Conservation (phyloP, 2,329 filamentous ascomycete genomes). For the Xylaria sp. region DNA sequence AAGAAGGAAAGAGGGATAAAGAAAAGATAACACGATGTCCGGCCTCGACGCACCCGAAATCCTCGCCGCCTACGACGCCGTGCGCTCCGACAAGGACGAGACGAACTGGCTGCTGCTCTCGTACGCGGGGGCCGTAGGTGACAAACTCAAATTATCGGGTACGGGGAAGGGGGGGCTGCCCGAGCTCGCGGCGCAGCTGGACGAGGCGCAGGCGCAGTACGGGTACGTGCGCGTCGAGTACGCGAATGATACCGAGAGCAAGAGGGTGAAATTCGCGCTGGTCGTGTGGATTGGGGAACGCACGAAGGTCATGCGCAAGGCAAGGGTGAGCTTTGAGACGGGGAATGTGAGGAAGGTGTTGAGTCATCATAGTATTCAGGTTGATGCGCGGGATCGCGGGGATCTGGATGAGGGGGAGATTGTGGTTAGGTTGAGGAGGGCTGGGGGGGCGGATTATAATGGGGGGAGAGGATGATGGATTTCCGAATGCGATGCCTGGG, state of each 20-base stretch:
- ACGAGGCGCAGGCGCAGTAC: constrained; percentile 71
- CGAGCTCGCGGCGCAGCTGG: constrained; percentile 67
- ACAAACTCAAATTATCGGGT: constrained; percentile 64
- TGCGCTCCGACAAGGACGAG: constrained; percentile 72
- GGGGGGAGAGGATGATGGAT: constrained; percentile 65
- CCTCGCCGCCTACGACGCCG: constrained; percentile 71
- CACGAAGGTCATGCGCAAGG: constrained; percentile 76
- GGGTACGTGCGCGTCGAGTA: constrained; percentile 74
- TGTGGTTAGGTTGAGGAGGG: constrained; percentile 70
- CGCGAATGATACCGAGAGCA: constrained; percentile 77
- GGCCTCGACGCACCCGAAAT: constrained; percentile 69
- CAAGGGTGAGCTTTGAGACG: constrained; percentile 74
- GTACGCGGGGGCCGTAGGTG: constrained; percentile 65
- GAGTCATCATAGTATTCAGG: constrained; percentile 72
- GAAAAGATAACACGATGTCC: constrained; percentile 58
- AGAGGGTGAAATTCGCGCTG: constrained; percentile 74
- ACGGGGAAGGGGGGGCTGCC: constrained; percentile 70
- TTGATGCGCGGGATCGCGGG: constrained; percentile 68
- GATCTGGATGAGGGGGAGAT: constrained; percentile 73
- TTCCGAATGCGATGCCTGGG: too few relatives aligned
- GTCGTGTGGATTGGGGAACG: constrained; percentile 74
- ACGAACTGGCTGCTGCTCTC: constrained; percentile 76
- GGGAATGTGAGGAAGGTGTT: constrained; percentile 72
- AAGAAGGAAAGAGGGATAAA: too few relatives aligned
- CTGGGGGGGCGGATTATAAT: constrained; percentile 77